Evolutionary conservation across 2,329 filamentous ascomycete genomes (phyloP).

Genomic region (Nemania bipapillata): DNA sequence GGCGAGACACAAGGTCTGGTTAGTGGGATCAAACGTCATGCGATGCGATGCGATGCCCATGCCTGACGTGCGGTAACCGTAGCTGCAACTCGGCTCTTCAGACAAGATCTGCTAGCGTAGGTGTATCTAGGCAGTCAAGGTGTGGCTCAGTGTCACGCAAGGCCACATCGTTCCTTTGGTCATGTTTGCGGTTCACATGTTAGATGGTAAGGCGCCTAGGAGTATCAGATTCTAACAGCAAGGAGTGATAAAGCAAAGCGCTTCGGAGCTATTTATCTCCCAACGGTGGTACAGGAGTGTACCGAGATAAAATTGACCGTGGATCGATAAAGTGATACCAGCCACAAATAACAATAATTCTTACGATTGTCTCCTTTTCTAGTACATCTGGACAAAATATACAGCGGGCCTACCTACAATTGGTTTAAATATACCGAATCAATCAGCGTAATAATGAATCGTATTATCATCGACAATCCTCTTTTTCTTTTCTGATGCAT

Average conservation of each 20-base stretch:
- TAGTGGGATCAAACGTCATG: slow-evolving; percentile 45
- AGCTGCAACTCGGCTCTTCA: slow-evolving; percentile 37
- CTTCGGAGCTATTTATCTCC: neutral
- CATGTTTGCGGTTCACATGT: neutral
- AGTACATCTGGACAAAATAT: neutral
- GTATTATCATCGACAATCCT: slow-evolving; percentile 22
- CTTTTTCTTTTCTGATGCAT: slow-evolving; percentile 29
- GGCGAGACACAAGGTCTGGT: slow-evolving; percentile 40
- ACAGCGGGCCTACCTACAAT: slow-evolving; percentile 3
- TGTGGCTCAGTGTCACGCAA: slow-evolving; percentile 30
- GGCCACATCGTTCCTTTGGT: slow-evolving; percentile 4
- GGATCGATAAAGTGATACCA: slow-evolving; percentile 19
- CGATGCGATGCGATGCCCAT: slow-evolving; percentile 30
- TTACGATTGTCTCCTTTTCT: slow-evolving; percentile 8
- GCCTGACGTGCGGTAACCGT: slow-evolving; percentile 18
- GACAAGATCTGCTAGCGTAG: too few species aligned
- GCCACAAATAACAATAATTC: slow-evolving; percentile 14
- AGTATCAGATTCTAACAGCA: neutral
- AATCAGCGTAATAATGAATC: slow-evolving; percentile 7
- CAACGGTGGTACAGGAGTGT: neutral
- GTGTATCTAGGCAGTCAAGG: slow-evolving; percentile 30
- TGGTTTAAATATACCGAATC: neutral
- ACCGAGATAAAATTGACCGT: slow-evolving; percentile 5
- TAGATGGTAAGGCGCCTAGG: neutral
- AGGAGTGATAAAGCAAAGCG: neutral